Conservation (phyloP, 768 basidiomycete genomes). For the Mycena belliarum region DNA sequence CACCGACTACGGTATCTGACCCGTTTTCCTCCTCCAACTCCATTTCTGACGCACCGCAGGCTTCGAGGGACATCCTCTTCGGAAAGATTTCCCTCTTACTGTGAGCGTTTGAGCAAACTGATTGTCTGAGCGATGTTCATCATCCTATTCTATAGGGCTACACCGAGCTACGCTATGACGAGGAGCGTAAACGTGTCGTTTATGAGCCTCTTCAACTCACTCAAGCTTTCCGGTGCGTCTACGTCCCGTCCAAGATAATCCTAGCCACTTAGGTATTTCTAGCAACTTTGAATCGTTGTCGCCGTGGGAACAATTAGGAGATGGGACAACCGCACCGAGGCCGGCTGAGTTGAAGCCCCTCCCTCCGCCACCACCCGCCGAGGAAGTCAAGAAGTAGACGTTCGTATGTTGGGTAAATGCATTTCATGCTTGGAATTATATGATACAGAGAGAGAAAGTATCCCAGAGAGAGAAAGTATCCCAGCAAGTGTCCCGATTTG, state of each 20-base stretch:
- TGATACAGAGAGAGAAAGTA: conserved; percentile 17
- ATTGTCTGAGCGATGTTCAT: conserved; percentile 1
- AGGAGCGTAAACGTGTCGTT: conserved; percentile 95
- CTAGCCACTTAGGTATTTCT: not conserved
- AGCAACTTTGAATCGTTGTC: conserved; percentile 93
- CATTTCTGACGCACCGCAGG: conserved; percentile 43
- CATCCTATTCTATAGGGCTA: conserved; percentile 78
- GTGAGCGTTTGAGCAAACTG: conserved; percentile 42
- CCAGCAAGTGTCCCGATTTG: not conserved
- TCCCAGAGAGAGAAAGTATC: not conserved
- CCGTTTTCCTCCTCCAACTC: not conserved
- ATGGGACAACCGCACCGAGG: conserved; percentile 46
- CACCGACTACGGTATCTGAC: conserved; percentile 92
- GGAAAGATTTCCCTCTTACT: conserved; percentile 98
- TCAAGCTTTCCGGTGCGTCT: conserved; percentile 89
- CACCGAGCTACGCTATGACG: conserved; percentile 96
- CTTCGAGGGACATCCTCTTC: conserved; percentile 95
- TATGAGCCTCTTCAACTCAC: conserved; percentile 97
- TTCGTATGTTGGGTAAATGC: conserved; percentile 14
- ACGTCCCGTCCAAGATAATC: not conserved
- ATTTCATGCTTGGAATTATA: conserved; percentile 4
- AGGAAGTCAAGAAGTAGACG: conserved; percentile 78
- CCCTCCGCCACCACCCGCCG: conserved; percentile 66
- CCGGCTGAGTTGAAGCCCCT: conserved; percentile 78
- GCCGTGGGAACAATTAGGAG: conserved; percentile 95